Evolutionary conservation across 176 grass and related monocot genomes (phyloP).

Genomic region (Thalia dealbata): DNA sequence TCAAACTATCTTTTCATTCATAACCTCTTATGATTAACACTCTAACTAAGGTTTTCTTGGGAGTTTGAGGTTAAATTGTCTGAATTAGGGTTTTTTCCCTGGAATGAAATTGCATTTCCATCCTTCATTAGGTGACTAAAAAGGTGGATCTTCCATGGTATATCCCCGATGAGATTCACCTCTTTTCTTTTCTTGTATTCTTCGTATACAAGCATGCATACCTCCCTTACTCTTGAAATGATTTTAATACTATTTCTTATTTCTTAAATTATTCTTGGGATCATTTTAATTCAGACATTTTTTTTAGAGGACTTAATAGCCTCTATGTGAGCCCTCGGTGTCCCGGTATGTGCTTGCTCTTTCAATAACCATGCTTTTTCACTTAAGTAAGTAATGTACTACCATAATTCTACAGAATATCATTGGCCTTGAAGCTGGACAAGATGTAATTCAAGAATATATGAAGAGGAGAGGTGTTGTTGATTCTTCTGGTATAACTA

Average conservation of each 20-base stretch:
- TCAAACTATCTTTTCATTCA: too few species aligned
- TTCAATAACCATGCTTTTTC: neutral
- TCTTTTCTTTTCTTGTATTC: neutral
- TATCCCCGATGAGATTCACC: neutral
- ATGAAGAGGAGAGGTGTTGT: slow-evolving; percentile 59
- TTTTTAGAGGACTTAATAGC: too few species aligned
- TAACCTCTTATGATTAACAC: neutral
- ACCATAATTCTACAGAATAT: slow-evolving; percentile 56
- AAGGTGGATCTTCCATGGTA: neutral
- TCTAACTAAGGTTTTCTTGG: neutral
- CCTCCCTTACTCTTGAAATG: neutral
- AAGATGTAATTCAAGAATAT: slow-evolving; percentile 69
- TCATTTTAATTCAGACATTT: too few species aligned
- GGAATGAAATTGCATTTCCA: neutral
- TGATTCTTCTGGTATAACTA: slow-evolving; percentile 29
- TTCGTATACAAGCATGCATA: neutral
- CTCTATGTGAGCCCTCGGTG: too few species aligned
- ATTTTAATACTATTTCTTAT: neutral
- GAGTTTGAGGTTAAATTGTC: neutral
- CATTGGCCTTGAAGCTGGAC: slow-evolving; percentile 62
- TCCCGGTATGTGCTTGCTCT: too few species aligned
- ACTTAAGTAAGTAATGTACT: neutral
- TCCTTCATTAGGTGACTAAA: neutral
- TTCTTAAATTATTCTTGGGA: neutral
- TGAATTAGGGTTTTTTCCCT: neutral